These are phyloP conservation scores for Lolium rigidum DNA, from an alignment of 176 grass and related monocot species.

Conservation along the genomic window DNA sequence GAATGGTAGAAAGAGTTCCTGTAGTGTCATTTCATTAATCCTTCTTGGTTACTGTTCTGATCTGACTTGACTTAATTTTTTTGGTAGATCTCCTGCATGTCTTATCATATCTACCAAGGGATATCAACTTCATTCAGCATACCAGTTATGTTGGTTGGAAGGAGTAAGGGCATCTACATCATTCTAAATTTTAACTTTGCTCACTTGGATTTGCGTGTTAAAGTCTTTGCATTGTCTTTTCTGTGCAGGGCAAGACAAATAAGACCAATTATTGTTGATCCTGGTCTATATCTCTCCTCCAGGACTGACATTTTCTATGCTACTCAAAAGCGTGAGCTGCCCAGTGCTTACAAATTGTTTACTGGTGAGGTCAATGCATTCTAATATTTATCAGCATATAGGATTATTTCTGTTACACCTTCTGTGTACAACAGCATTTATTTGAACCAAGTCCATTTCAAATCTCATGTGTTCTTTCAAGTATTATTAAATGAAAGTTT, in stretches of 20 bases:
- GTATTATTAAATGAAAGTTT: background rate
- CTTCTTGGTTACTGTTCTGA: background rate
- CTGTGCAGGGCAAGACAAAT: constrained; percentile 69
- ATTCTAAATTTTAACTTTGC: constrained; percentile 14
- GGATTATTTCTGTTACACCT: background rate
- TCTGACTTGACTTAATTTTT: constrained; percentile 31
- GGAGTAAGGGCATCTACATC: constrained; percentile 65
- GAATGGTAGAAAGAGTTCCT: background rate
- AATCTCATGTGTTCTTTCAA: background rate
- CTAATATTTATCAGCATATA: background rate
- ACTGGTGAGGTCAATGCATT: constrained; percentile 49
- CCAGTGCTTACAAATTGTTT: constrained; percentile 82
- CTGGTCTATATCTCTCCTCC: constrained; percentile 85
- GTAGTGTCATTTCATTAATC: background rate
- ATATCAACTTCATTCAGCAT: constrained; percentile 98
- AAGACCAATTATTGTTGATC: constrained; percentile 90
- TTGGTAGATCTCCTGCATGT: constrained; percentile 93
- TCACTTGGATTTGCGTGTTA: constrained; percentile 27
- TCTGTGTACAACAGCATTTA: background rate
- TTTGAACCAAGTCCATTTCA: constrained; percentile 1
- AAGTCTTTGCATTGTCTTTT: constrained; percentile 38
- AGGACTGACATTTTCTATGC: constrained; percentile 87
- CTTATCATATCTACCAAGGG: constrained; percentile 85
- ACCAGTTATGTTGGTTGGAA: constrained; percentile 91
- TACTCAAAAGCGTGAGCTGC: constrained; percentile 89